A percentile compares a stretch with the other conserved stretches of the same genome.
Evolutionary conservation across 768 basidiomycete species (phyloP).

Genomic region (Boletus reticulatus): DNA sequence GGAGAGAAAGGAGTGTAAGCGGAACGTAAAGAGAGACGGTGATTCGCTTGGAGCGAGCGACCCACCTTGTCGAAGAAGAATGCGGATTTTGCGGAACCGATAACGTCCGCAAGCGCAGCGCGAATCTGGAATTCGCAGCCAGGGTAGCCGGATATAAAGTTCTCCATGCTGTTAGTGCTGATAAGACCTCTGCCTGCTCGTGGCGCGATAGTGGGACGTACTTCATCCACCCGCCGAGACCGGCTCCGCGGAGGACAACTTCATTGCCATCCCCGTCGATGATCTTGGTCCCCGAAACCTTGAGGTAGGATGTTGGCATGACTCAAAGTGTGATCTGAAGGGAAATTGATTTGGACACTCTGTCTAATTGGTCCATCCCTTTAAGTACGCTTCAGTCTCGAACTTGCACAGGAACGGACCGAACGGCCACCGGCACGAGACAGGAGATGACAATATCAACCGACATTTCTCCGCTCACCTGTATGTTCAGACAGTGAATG

Average conservation of each 20-base stretch:
- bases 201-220: constrained; percentile 38
- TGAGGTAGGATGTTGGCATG: constrained; percentile 42
- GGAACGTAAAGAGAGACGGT: neutral
- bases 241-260: constrained; percentile 66
- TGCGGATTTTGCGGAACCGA: constrained; percentile 66
- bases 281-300: constrained; percentile 57
- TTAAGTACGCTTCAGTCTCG: constrained; percentile 1
- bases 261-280: constrained; percentile 56
- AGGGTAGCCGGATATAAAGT: constrained; percentile 76
- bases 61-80: constrained; percentile 83
- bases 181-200: neutral
- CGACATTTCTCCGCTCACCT: constrained; percentile 18
- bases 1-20: neutral
- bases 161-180: constrained; percentile 57
- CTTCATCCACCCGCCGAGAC: constrained; percentile 89
- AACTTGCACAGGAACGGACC: neutral
- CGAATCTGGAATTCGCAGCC: constrained; percentile 82
- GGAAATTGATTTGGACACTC: neutral
- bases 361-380: neutral
- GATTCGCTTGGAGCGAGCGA: neutral
- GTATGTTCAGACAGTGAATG: neutral
- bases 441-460: neutral
- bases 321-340: neutral
- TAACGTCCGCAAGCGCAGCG: constrained; percentile 57
- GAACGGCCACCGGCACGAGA: neutral